phyloP scores from a whole-genome alignment of 2,329 filamentous ascomycete species.

The Cercospora sp. region DNA sequence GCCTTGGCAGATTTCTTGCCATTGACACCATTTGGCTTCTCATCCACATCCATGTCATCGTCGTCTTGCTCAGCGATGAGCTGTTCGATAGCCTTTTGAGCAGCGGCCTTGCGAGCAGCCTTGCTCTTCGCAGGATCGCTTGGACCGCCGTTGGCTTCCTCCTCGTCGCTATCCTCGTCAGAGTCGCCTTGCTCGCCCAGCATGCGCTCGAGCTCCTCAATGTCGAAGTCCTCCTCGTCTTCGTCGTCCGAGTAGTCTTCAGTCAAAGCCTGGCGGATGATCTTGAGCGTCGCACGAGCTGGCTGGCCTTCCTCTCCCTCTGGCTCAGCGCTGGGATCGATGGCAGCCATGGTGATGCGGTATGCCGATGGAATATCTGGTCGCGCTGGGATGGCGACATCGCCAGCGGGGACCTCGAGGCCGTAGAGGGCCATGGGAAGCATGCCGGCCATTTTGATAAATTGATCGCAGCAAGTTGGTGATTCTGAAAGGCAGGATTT shows the following conservation, averaged over 20 bases:
- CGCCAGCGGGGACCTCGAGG: slow-evolving; percentile 83
- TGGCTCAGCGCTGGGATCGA: slow-evolving; percentile 77
- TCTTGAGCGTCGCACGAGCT: slow-evolving; percentile 83
- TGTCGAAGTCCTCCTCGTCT: slow-evolving; percentile 56
- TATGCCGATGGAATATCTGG: slow-evolving; percentile 83
- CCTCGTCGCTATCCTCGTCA: slow-evolving; percentile 60
- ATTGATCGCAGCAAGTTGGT: background rate
- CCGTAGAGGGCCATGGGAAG: slow-evolving; percentile 77
- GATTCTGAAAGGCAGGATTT: slow-evolving; percentile 3
- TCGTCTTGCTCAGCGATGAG: slow-evolving; percentile 50
- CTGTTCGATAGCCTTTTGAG: slow-evolving; percentile 74
- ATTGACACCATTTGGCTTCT: slow-evolving; percentile 59
- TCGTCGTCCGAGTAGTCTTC: slow-evolving; percentile 67
- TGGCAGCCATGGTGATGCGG: slow-evolving; percentile 96
- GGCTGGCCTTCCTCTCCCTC: slow-evolving; percentile 48
- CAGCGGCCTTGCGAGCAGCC: slow-evolving; percentile 77
- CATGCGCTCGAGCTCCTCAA: slow-evolving; percentile 56
- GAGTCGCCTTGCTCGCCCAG: slow-evolving; percentile 55
- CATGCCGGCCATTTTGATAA: slow-evolving; percentile 30
- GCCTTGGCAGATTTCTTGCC: slow-evolving; percentile 68
- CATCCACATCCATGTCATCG: slow-evolving; percentile 74
- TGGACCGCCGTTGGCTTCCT: slow-evolving; percentile 82
- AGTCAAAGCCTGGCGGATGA: slow-evolving; percentile 71
- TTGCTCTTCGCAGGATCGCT: slow-evolving; percentile 89
- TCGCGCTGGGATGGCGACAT: slow-evolving; percentile 75